Evolutionary conservation across 805 yeast species (phyloP).

Genomic region (Metschnikowia drakensbergensis): DNA sequence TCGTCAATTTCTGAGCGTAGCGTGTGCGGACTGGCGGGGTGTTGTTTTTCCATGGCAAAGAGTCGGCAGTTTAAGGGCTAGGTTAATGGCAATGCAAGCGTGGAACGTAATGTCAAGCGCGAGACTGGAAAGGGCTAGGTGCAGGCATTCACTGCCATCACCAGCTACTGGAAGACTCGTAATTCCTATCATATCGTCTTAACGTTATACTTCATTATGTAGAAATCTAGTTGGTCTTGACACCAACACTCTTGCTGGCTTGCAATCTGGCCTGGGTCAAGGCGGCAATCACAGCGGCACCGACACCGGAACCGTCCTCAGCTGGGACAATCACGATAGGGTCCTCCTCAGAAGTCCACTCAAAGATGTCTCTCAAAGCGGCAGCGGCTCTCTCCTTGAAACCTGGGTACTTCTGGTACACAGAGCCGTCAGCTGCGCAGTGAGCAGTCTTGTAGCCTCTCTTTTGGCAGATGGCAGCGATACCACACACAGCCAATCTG

Average conservation of each 20-base stretch:
- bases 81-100: too few relatives aligned
- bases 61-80: too few relatives aligned
- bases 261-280: conserved; percentile 76
- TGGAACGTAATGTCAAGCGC: too few relatives aligned
- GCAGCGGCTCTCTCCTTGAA: conserved; percentile 86
- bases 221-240: conserved; percentile 6
- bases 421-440: conserved; percentile 97
- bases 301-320: conserved; percentile 98
- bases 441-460: conserved; percentile 72
- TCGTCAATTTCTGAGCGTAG: neutral
- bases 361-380: conserved; percentile 85
- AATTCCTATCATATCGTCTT: neutral
- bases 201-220: conserved; percentile 1
- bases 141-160: neutral
- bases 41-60: neutral
- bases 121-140: neutral
- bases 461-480: conserved; percentile 90
- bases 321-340: conserved; percentile 88
- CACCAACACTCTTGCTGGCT: conserved; percentile 67
- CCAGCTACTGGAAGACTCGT: neutral
- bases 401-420: conserved; percentile 87
- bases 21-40: neutral
- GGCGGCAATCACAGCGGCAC: conserved; percentile 98
- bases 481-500: conserved; percentile 88
- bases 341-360: conserved; percentile 63